phyloP scores from a whole-genome alignment of 768 basidiomycete species.

The Cystoderma amianthinum region DNA sequence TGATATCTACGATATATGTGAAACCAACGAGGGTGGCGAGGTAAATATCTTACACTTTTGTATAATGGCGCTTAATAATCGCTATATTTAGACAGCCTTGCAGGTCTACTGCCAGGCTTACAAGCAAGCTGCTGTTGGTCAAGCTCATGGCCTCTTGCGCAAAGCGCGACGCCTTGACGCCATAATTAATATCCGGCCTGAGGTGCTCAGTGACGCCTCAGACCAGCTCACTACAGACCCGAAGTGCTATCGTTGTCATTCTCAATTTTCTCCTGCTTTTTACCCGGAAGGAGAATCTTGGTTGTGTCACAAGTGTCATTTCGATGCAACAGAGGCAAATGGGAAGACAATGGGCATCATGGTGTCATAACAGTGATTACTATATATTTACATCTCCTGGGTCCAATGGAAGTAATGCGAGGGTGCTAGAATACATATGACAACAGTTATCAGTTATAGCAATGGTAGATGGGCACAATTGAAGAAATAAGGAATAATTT shows the following conservation, averaged over 20 bases:
- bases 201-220: slow-evolving; percentile 20
- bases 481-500: slow-evolving; percentile 17
- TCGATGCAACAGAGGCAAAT: slow-evolving; percentile 21
- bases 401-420: slow-evolving; percentile 19
- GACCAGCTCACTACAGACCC: slow-evolving; percentile 10
- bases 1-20: slow-evolving; percentile 77
- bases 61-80: slow-evolving; percentile 1
- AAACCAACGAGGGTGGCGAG: slow-evolving; percentile 75
- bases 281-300: slow-evolving; percentile 32
- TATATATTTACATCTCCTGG: slow-evolving; percentile 32
- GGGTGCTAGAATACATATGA: slow-evolving; percentile 24
- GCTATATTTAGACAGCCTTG: slow-evolving; percentile 62
- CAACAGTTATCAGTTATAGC: slow-evolving; percentile 10
- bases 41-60: slow-evolving; percentile 32
- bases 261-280: slow-evolving; percentile 73
- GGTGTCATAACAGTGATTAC: slow-evolving; percentile 21
- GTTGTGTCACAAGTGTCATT: slow-evolving; percentile 45
- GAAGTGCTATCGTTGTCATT: slow-evolving; percentile 55
- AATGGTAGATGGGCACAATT: not conserved
- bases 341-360: slow-evolving; percentile 23
- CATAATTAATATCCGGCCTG: slow-evolving; percentile 42
- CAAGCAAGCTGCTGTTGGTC: slow-evolving; percentile 67
- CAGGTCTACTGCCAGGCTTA: slow-evolving; percentile 83
- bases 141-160: slow-evolving; percentile 81
- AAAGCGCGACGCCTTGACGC: slow-evolving; percentile 83